Percentiles rank a stretch among this genome's conserved stretches.
Evolutionary conservation across 2,329 filamentous ascomycete species (phyloP).

Genomic region (Coleophoma eucalyptorum): DNA sequence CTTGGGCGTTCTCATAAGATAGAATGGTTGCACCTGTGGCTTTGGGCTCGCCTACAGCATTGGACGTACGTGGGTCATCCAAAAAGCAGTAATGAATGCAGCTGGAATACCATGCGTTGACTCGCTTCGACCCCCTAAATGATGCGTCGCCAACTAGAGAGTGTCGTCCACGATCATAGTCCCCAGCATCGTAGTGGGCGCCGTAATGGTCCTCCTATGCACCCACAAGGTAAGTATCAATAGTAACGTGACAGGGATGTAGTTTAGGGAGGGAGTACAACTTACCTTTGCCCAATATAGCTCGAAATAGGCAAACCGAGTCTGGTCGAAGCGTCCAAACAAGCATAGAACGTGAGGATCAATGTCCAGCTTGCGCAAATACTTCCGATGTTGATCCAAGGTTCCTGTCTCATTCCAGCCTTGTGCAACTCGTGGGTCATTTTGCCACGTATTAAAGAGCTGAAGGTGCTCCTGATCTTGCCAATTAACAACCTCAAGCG

Average conservation of each 20-base stretch:
- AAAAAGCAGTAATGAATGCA: constrained; percentile 61
- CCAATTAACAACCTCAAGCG: constrained; percentile 69
- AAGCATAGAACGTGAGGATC: constrained; percentile 71
- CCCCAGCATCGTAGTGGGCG: constrained; percentile 50
- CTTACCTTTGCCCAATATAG: constrained; percentile 70
- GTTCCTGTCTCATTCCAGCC: constrained; percentile 80
- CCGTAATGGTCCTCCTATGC: constrained; percentile 57
- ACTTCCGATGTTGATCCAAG: constrained; percentile 69
- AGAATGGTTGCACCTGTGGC: constrained; percentile 66
- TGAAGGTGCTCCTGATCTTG: constrained; percentile 57
- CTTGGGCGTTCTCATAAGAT: constrained; percentile 27
- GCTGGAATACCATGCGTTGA: constrained; percentile 58
- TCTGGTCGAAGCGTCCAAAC: constrained; percentile 67
- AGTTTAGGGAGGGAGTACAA: too few relatives aligned
- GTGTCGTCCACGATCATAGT: constrained; percentile 57
- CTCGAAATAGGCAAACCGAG: constrained; percentile 74
- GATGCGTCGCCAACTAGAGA: constrained; percentile 54
- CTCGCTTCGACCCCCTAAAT: constrained; percentile 57
- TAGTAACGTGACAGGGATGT: too few relatives aligned
- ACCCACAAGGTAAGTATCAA: background rate
- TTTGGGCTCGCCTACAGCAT: constrained; percentile 67
- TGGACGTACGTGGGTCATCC: constrained; percentile 53
- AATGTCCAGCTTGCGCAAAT: constrained; percentile 59
- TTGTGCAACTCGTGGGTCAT: constrained; percentile 74
- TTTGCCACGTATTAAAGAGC: constrained; percentile 80